Percentiles rank a stretch among this genome's conserved stretches.
These are phyloP conservation scores for Boletus subcaerulescens DNA, from an alignment of 768 basidiomycete species.

Conservation along the genomic window DNA sequence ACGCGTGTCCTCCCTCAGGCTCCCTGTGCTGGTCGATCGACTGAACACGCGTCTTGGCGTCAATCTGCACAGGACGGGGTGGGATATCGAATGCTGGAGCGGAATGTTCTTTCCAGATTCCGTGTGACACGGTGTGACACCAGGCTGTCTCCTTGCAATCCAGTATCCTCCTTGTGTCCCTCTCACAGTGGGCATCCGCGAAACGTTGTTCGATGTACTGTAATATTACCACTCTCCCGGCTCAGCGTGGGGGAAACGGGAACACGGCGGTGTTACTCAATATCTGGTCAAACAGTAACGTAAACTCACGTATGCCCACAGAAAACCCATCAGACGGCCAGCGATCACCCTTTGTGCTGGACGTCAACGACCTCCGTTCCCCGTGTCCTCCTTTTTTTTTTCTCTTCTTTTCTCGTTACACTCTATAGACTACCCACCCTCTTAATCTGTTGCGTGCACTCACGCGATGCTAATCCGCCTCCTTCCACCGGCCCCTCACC, in stretches of 20 bases:
- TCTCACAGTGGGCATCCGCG: too few species aligned
- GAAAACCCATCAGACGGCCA: constrained; percentile 27
- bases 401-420: constrained; percentile 11
- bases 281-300: constrained; percentile 22
- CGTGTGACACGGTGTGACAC: constrained; percentile 4
- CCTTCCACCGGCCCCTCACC: constrained; percentile 39
- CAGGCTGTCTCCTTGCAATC: background rate
- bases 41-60: constrained; percentile 4
- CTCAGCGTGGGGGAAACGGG: constrained; percentile 3
- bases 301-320: constrained; percentile 31
- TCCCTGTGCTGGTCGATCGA: background rate
- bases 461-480: constrained; percentile 58
- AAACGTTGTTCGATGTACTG: background rate
- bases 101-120: constrained; percentile 1
- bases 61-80: constrained; percentile 8
- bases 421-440: constrained; percentile 24
- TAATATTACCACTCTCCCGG: background rate
- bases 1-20: constrained; percentile 13
- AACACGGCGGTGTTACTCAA: constrained; percentile 1
- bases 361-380: constrained; percentile 27
- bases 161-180: too few species aligned
- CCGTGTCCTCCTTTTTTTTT: constrained; percentile 1
- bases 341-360: constrained; percentile 22
- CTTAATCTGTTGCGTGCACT: constrained; percentile 21
- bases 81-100: background rate